Conservation (phyloP, 2,329 filamentous ascomycete genomes). For the Pseudofabraea citricarpa region DNA sequence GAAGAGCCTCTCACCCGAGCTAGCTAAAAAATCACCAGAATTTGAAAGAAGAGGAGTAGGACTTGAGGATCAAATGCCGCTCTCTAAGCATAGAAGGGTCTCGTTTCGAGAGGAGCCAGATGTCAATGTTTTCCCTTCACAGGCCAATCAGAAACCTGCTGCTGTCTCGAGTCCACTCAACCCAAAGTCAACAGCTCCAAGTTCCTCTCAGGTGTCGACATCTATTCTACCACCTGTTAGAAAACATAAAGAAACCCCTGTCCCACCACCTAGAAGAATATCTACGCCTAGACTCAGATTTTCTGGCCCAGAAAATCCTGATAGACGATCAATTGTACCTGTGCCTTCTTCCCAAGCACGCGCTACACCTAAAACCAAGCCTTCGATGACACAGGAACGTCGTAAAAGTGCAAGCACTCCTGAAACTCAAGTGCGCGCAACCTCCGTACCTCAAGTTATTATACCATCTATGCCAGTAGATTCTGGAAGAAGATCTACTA, state of each 20-base stretch:
- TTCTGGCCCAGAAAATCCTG: too few relatives aligned
- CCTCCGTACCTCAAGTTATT: too few relatives aligned
- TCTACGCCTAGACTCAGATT: too few relatives aligned
- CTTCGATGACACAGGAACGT: too few relatives aligned
- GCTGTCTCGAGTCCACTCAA: constrained; percentile 3
- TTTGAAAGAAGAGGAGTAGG: constrained; percentile 10
- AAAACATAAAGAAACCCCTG: background rate
- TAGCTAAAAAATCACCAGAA: constrained; percentile 8
- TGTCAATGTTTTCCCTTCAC: constrained; percentile 4
- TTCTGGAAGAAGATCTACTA: too few relatives aligned
- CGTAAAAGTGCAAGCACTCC: too few relatives aligned
- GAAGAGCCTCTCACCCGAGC: constrained; percentile 16
- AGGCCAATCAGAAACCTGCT: constrained; percentile 4
- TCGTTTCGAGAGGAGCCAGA: constrained; percentile 13
- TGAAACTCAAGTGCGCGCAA: too few relatives aligned
- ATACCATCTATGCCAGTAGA: too few relatives aligned
- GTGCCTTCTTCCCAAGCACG: too few relatives aligned
- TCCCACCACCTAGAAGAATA: background rate
- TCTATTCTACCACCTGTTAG: background rate
- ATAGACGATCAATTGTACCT: too few relatives aligned
- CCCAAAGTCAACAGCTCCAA: constrained; percentile 3
- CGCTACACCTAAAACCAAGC: too few relatives aligned
- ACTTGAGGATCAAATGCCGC: constrained; percentile 17
- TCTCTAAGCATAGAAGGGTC: constrained; percentile 11
- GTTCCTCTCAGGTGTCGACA: background rate